These are phyloP conservation scores for Chrysopogon serrulatus DNA, from an alignment of 176 grass and related monocot genomes.

Conservation along the genomic window DNA sequence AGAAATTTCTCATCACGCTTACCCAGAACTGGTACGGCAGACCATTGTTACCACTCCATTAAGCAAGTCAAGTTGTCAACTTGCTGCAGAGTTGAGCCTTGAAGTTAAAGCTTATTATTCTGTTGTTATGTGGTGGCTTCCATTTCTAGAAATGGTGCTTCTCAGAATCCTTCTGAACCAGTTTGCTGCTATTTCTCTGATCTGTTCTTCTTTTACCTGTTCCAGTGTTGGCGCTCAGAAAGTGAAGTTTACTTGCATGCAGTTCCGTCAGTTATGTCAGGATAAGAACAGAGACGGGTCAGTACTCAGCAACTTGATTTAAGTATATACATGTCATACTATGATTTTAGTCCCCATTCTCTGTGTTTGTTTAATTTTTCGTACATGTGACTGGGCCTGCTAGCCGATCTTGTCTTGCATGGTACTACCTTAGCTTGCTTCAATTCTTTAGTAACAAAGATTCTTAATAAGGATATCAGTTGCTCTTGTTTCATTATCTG, in stretches of 20 bases:
- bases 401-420: neutral
- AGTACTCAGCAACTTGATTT: neutral
- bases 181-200: neutral
- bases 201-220: neutral
- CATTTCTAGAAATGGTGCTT: neutral
- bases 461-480: neutral
- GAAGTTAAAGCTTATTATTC: neutral
- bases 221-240: constrained; percentile 80
- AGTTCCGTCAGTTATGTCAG: constrained; percentile 54
- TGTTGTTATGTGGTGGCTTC: neutral
- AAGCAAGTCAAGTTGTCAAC: neutral
- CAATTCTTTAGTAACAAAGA: constrained; percentile 3
- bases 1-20: neutral
- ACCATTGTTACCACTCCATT: neutral
- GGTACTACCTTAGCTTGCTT: neutral
- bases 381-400: neutral
- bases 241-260: constrained; percentile 66
- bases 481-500: neutral
- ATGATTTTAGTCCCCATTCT: neutral
- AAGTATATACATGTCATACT: neutral
- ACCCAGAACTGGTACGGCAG: neutral
- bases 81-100: neutral
- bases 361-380: neutral
- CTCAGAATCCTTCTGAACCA: neutral
- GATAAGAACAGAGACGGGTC: constrained; percentile 63